phyloP scores from a whole-genome alignment of 2,329 filamentous ascomycete genomes.

The Ilyonectria robusta region DNA sequence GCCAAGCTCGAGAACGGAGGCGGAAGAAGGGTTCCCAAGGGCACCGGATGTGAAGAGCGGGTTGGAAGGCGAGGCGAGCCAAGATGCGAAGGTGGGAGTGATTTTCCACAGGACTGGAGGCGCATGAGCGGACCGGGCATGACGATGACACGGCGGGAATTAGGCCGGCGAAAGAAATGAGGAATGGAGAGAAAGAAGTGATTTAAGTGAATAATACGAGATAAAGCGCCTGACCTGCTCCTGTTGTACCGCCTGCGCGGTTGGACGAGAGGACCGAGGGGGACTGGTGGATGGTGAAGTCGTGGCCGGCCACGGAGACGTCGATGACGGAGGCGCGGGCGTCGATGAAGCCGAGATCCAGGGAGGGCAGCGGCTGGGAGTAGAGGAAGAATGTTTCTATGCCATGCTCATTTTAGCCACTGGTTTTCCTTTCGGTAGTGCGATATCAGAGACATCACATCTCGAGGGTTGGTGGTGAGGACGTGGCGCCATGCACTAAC shows the following conservation, averaged over 20 bases:
- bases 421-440: not conserved
- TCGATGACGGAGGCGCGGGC: slow-evolving; percentile 75
- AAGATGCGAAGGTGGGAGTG: slow-evolving; percentile 85
- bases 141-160: not conserved
- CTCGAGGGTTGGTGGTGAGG: not conserved
- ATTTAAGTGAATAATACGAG: not conserved
- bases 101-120: slow-evolving; percentile 88
- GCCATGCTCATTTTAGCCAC: not conserved
- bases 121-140: slow-evolving; percentile 14
- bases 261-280: slow-evolving; percentile 85
- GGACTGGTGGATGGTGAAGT: slow-evolving; percentile 86
- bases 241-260: slow-evolving; percentile 72
- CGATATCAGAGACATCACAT: not conserved
- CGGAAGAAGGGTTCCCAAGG: slow-evolving; percentile 61
- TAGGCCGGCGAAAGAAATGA: not conserved
- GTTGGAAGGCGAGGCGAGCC: slow-evolving; percentile 77
- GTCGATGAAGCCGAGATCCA: slow-evolving; percentile 89
- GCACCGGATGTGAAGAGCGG: slow-evolving; percentile 68
- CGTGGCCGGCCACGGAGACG: slow-evolving; percentile 76
- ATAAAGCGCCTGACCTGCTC: slow-evolving; percentile 58
- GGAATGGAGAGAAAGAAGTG: not conserved
- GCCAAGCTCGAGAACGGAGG: slow-evolving; percentile 84
- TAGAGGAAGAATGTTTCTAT: slow-evolving; percentile 91
- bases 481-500: not conserved
- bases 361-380: slow-evolving; percentile 79